Base-by-base conservation (phyloP, 345 rosid genomes). In the Ceriops tagal region DNA sequence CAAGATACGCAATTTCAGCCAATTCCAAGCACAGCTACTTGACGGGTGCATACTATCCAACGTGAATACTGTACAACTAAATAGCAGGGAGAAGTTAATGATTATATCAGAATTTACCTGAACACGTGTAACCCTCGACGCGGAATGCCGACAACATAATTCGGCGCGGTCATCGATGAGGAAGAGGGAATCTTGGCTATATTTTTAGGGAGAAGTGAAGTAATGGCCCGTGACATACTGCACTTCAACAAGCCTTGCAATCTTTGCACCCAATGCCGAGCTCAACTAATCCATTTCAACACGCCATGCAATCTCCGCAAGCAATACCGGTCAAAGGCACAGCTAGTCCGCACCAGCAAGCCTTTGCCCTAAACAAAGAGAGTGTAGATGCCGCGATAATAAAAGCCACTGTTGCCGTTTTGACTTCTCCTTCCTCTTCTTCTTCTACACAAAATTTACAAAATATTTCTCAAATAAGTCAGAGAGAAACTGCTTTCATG, bases 341-440 rank as follows among this genome's bases (percentile, higher is more conserved):
- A 55, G 27, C 59, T 21, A 55, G 5, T 26, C 28, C 16, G 3
- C 30, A 55, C 28, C 59, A 55, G 30, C 27, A 55, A 55, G 30
- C 59, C 3, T 15, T 55, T 55, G 30, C 59, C 59, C 59, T 22
- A 32, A 21, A 11, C 20, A 31, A 8, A 28, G 67, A 67, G 37
- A 61, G 55, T 9, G 77, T 47, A 57, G 58, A 73, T 19, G 72
- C 64, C 1, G 56, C 75, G 9, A 87, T 90, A 67, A 79, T 83
- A 5, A 70, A 78, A 74, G 96, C 96, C 49, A 77, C 88, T 72
- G 81, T 92, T 6, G 86, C 95, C 0, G 89, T 88, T 67, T 39
- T 92, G 63, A 67, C 71, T 59, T 30, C 70, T 6, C 64, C 89
- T 19, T 69, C 91, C 22, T 76, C 96, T 66, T 78, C 90, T 3